Conservation (phyloP, 306 rosid genomes). For the Trichosanthes cucumerina region DNA sequence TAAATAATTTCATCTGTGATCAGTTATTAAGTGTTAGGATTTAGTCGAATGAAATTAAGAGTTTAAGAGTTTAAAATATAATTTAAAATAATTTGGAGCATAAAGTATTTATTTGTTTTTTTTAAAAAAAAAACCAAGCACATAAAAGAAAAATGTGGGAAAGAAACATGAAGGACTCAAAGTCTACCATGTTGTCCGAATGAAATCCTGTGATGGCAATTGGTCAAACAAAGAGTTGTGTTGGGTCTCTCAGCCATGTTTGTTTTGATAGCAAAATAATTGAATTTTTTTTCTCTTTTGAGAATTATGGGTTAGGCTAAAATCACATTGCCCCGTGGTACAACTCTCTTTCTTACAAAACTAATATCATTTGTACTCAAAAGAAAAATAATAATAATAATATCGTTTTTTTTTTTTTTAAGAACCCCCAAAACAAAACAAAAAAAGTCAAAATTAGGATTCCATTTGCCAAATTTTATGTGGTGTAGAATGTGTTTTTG, state of each 20-base stretch:
- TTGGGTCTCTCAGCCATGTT: not conserved
- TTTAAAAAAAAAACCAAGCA: not conserved
- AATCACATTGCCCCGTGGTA: not conserved
- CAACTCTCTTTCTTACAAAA: not conserved
- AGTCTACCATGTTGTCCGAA: not conserved
- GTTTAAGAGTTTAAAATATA: not conserved
- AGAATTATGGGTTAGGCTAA: not conserved
- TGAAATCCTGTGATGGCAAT: not conserved
- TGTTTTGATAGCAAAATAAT: not conserved
- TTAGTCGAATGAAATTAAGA: not conserved
- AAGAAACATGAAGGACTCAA: not conserved
- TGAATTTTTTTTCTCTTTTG: not conserved
- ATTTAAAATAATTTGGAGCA: not conserved
- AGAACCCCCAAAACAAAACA: not conserved
- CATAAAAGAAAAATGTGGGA: not conserved
- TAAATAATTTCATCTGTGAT: no score
- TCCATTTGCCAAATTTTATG: not conserved
- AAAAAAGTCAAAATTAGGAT: not conserved
- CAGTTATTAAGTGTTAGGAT: no score
- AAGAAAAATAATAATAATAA: no score
- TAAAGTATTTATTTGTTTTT: no score
- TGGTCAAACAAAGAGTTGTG: not conserved
- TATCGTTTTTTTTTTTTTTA: not conserved
- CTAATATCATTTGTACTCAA: not conserved
- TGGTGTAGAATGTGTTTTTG: not conserved